Evolutionary conservation across 1,284 basidiomycete genomes (phyloP), one percentile per base, ranked within the genome.

Genomic region (Gomphus bonarii): DNA sequence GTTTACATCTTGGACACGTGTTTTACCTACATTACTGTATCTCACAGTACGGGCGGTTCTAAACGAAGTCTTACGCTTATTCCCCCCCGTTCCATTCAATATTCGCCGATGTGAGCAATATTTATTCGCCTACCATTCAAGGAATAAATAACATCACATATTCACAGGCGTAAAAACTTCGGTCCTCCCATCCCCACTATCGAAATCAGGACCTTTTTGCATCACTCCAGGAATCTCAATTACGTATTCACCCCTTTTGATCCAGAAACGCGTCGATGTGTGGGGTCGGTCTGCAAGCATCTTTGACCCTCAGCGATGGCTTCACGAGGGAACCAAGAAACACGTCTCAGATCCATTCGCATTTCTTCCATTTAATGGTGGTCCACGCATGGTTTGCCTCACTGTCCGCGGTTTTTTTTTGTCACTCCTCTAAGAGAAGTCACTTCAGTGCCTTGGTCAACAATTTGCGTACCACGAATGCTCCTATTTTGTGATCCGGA

Each of bases 81-180:
- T 66, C 54, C 67, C 67, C 2, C 67, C 67, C 12, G 63, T 65
- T n/a, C 63, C 63, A n/a, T 61, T 63, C 52, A 62, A 64, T 58
- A 58, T 62, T 16, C 63, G 61, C 16, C 48, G 61, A 31, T 60
- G 44, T 63, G 57, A 47, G 57, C 53, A 12, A 44, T 55, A 12
- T 20, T 14, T 33, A 14, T 20, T 35, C n/a, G 14, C 16, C 31
- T 22, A 33, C 28, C 16, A 2, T 50, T n/a, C 49, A 11, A n/a
- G 16, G n/a, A n/a, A n/a, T n/a, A n/a, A 36, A n/a, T 46, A 30
- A 28, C 35, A 33, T 22, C 3, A 9, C n/a, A n/a, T n/a, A 28
- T 36, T 43, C 54, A 5, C 50, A 60, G 54, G 53, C 30, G 50
- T 49, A 33, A 49, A 25, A 5, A n/a, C 61, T 50, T 64, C 61